Base-by-base conservation (phyloP, 345 rosid genomes). In the Eucalyptus camaldulensis region DNA sequence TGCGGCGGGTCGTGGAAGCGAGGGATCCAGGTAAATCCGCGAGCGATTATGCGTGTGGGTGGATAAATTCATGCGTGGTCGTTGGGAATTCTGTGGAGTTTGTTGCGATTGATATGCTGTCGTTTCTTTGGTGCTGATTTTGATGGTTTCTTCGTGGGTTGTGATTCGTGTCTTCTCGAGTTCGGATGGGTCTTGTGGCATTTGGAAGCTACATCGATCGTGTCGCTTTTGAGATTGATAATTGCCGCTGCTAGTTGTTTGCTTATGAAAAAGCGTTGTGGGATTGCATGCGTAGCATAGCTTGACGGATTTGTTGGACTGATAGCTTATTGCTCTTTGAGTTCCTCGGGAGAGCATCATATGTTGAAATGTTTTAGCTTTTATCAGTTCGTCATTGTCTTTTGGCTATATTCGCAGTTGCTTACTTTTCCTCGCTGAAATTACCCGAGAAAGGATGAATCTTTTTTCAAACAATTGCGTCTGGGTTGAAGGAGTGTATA, bases 1-100 rank as follows among this genome's bases (percentile, higher is more conserved):
- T 92, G 93, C 86, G 88, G 87, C 17, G 91, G 91, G 44, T 88
- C 90, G 8, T 92, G 90, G 94, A 87, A 90, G 85, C 92, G 89
- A 33, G 49, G 91, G 83, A 69, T 91, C 56, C 88, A 92, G 95
- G 95, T 94, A 94, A 24, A 27, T 33, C 45, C 13, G 44, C 81
- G 8, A 6, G 45, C 12, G 40, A 72, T 72, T 72, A 37, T 11
- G 27, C 47, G 47, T 22, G 27, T 6, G 47, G 83, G 1, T 76
- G 8, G 27, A 8, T 37, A 11, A 21, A 21, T 21, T 11, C 45
- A 0, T 1, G 27, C 0, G 83, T 76, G 1, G 83, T 22, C 45
- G 47, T 76, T 10, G 24, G 47, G 47, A 37, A 37, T 37, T 76
- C 12, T 21, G 83, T 27, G 27, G 83, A 76, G 69, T 12, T 37